These are phyloP conservation scores for Colletotrichum eremochloae DNA, from an alignment of 2,329 filamentous ascomycete species.

Conservation along the genomic window DNA sequence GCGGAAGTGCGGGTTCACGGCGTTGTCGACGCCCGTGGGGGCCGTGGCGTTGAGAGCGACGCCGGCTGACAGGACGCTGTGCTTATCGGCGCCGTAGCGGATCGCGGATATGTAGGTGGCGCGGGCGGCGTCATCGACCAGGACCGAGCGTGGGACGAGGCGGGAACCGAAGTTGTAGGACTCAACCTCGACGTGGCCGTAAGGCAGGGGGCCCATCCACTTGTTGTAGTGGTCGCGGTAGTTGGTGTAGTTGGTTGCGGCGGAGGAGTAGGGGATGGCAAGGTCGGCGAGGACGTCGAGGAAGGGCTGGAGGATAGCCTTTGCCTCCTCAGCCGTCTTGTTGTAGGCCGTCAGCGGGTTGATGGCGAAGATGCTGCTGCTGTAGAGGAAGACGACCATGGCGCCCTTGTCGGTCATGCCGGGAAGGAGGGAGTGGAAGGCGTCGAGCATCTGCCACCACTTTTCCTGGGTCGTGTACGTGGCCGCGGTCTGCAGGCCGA, in stretches of 20 bases:
- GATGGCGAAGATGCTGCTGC: constrained; percentile 61
- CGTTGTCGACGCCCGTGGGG: constrained; percentile 37
- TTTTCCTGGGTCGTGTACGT: constrained; percentile 49
- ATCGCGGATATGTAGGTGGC: constrained; percentile 37
- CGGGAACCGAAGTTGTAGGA: constrained; percentile 55
- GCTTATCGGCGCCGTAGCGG: constrained; percentile 37
- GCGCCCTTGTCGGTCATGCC: constrained; percentile 63
- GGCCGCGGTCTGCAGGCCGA: constrained; percentile 52
- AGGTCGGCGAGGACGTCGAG: constrained; percentile 54
- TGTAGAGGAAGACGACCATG: constrained; percentile 64
- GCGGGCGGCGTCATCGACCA: constrained; percentile 50
- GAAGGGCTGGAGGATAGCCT: constrained; percentile 61
- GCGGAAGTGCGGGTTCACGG: constrained; percentile 41
- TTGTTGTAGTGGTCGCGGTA: constrained; percentile 61
- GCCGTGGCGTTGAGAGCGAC: constrained; percentile 44
- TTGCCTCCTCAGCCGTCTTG: constrained; percentile 58
- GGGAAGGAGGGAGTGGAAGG: constrained; percentile 58
- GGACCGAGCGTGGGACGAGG: constrained; percentile 55
- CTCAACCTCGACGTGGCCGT: constrained; percentile 65
- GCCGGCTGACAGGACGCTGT: constrained; percentile 40
- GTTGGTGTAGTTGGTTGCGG: constrained; percentile 43
- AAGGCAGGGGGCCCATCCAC: constrained; percentile 57
- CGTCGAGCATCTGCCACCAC: constrained; percentile 63
- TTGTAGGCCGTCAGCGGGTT: constrained; percentile 62
- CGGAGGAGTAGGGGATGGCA: constrained; percentile 48